Base-by-base conservation (phyloP, 371 early-diverging fungal species). In the Encephalitozoon intestinalis region DNA sequence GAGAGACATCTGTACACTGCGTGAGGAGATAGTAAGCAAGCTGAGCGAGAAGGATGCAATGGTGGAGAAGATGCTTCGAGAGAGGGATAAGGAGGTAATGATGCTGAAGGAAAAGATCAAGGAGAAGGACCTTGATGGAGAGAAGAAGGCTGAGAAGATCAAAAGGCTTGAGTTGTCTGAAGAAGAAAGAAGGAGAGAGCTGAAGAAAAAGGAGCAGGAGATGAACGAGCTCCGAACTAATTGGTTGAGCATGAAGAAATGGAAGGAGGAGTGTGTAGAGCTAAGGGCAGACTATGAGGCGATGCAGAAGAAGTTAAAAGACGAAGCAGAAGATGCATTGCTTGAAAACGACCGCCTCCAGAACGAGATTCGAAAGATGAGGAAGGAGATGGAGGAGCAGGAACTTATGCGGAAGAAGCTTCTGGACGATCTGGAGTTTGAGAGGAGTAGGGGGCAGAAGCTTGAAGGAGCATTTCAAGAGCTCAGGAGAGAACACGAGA, bases 161-260 rank as follows among this genome's bases (percentile, higher is more conserved):
- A 83, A 70, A 89, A 90, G 81, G 90, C 90, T 81, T 90, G 91
- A 39, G 78, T 89, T n/a, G n/a, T n/a, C 40, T 0, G 30, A 30
- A 23, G 43, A 70, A 18, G 50, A 50, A 31, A n/a, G n/a, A 26
- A 63, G 30, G 12, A 70, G 30, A 18, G 65, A 64, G 70, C 15
- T 34, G 46, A 41, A 63, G 21, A 39, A 30, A 39, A 44, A 34
- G 4, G 52, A 70, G 26, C 5, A 6, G 15, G 26, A 2, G n/a
- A 70, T 63, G 12, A 25, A 23, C 7, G 44, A 63, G 25, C 46
- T 70, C n/a, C 11, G 67, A 26, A n/a, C 31, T 7, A 50, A n/a
- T 5, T 53, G 37, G 4, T 2, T 28, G 15, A 37, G 23, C n/a
- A 39, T 41, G 26, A 70, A 34, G 26, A 68, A 23, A 52, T 58